Base-by-base conservation (phyloP, 805 yeast genomes). In the Helenozyma baotianmanensis region DNA sequence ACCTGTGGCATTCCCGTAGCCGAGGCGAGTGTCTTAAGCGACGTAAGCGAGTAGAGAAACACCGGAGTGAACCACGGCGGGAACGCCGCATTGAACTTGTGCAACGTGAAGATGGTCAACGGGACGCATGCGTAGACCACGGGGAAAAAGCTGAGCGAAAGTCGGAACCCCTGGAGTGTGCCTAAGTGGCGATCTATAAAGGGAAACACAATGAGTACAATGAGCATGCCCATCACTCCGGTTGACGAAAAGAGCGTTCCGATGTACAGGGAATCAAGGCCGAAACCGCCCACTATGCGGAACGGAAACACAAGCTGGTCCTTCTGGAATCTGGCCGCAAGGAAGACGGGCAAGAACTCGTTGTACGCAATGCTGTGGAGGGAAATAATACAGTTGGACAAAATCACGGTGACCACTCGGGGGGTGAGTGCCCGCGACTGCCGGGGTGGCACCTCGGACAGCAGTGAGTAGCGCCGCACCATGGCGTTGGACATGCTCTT, bases 1-100 rank as follows among this genome's bases (percentile, higher is more conserved):
- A 59, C 51, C 32, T 61, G 67, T 9, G 66, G 64, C 52, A 58
- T 44, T 1, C 67, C 64, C 0, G 64, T 60, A 7, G 63, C 54
- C 6, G 48, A 42, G 1, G 61, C 65, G 30, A 62, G 50, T 4
- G 64, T 50, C 35, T 54, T 55, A 29, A 60, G 27, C 4, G 63
- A 54, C 3, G 64, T 58, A 27, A 60, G 42, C 6, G 39, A n/a
- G 42, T 62, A 62, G 30, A 62, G 45, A 13, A 47, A 21, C 1
- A 42, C 31, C 3, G 57, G 51, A 5, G 64, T 48, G 6, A 51
- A 43, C 66, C 66, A 62, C 2, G 29, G 10, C 4, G 68, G 66
- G 21, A 53, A 38, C 9, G 17, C 17, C 2, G 39, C 34, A 35
- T 56, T 56, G 45, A 52, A 58, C 23, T 47, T 33, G 32, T 39